phyloP scores from a whole-genome alignment of 208 protist species.

The Leishmania turanica region DNA sequence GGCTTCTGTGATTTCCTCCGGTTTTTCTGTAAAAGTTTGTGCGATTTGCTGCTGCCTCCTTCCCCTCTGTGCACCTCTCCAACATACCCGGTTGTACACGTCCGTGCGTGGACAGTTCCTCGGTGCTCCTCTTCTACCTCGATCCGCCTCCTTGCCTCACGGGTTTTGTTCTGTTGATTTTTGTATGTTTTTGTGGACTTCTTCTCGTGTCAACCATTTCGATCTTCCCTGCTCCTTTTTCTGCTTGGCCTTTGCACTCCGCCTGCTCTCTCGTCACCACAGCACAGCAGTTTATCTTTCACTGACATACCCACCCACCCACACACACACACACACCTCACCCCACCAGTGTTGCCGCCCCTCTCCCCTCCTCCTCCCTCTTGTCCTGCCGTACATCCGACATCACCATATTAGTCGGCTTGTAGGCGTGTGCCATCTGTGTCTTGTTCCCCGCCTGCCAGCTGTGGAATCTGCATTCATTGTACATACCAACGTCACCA shows the following conservation, averaged over 20 bases:
- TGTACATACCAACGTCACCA: background rate
- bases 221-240: background rate
- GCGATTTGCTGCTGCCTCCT: background rate
- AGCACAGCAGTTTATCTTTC: background rate
- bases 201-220: background rate
- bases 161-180: background rate
- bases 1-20: background rate
- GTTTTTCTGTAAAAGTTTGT: background rate
- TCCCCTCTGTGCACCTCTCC: background rate
- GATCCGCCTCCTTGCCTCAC: background rate
- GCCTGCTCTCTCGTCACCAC: background rate
- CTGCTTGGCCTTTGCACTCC: background rate
- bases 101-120: background rate
- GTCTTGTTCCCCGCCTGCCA: background rate
- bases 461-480: background rate
- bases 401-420: background rate
- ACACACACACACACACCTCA: background rate
- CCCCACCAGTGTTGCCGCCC: background rate
- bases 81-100: background rate
- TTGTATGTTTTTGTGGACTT: background rate
- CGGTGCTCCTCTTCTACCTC: no score
- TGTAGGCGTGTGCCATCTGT: background rate
- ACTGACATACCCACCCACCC: background rate
- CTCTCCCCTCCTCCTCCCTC: background rate
- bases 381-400: background rate